These are phyloP conservation scores for Ganoderma meredithae DNA, from an alignment of 1,284 basidiomycete genomes.

Conservation along the genomic window DNA sequence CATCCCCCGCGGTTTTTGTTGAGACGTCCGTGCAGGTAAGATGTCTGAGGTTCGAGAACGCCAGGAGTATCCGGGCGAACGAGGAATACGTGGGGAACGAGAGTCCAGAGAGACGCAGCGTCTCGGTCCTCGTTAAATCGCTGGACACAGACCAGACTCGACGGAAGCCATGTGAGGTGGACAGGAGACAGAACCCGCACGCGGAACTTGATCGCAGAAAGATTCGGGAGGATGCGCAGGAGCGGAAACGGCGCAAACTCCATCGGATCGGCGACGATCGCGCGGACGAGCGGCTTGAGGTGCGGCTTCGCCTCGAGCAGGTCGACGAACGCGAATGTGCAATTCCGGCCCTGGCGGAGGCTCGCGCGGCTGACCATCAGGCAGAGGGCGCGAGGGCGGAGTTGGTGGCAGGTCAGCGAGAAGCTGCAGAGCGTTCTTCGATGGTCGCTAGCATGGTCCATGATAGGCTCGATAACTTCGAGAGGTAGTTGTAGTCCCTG, in stretches of 20 bases:
- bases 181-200: too few species aligned
- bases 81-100: background rate
- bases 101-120: background rate
- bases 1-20: background rate
- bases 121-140: background rate
- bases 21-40: background rate
- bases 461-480: background rate
- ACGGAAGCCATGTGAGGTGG: background rate
- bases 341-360: background rate
- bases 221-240: background rate
- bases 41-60: background rate
- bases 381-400: background rate
- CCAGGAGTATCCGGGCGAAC: background rate
- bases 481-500: background rate
- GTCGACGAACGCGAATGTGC: background rate
- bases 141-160: background rate
- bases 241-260: background rate
- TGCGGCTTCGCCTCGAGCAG: background rate
- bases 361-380: background rate
- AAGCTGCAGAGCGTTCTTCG: background rate
- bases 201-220: background rate
- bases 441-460: background rate
- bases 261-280: background rate
- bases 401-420: constrained; percentile 2
- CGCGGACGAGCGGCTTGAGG: background rate